These are phyloP conservation scores for Erodium trifolium DNA, from an alignment of 441 rosid species.

Conservation along the genomic window DNA sequence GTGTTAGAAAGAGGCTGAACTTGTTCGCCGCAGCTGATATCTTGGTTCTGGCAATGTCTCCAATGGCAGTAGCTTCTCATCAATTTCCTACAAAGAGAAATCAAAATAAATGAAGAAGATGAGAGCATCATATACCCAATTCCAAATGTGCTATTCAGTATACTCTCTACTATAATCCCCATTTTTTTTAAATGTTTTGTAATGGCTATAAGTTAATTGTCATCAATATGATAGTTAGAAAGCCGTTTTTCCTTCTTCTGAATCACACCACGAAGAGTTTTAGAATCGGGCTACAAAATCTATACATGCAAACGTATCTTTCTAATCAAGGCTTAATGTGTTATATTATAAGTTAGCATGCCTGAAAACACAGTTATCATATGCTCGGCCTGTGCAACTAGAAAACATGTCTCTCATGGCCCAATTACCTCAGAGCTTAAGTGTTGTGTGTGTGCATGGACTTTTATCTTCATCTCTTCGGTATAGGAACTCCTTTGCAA, in stretches of 20 bases:
- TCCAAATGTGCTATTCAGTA: not conserved
- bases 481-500: not conserved
- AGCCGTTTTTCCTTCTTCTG: no score
- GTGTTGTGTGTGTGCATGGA: not conserved
- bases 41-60: constrained; percentile 23
- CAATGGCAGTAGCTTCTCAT: constrained; percentile 19
- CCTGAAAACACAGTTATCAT: not conserved
- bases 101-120: not conserved
- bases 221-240: no score
- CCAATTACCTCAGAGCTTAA: not conserved
- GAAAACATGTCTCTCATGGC: not conserved
- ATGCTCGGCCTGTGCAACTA: not conserved
- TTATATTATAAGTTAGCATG: not conserved
- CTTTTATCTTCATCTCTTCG: not conserved
- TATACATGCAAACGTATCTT: no score
- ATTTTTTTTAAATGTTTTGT: no score
- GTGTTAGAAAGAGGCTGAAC: constrained; percentile 36
- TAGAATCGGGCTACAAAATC: no score
- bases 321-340: not conserved
- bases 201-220: no score
- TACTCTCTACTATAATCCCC: no score
- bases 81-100: constrained; percentile 33
- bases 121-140: not conserved
- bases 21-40: constrained; percentile 45
- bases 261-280: no score